These are phyloP conservation scores for Hypomyces rosellus DNA, from an alignment of 2,329 filamentous ascomycete genomes.

Conservation along the genomic window DNA sequence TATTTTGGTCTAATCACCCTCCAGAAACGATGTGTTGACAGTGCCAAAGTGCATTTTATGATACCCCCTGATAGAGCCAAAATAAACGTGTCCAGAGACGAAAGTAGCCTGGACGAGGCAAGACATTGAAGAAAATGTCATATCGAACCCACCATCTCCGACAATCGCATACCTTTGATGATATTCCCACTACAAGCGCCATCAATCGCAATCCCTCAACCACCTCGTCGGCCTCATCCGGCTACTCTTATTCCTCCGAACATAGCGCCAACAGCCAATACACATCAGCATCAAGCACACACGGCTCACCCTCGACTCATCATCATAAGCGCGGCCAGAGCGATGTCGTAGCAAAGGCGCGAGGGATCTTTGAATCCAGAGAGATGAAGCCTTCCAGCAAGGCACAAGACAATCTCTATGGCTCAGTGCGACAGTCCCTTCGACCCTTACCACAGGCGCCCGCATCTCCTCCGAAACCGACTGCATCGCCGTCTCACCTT, in stretches of 20 bases:
- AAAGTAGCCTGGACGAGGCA: conserved; percentile 15
- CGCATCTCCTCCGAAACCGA: conserved; percentile 37
- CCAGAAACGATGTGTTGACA: conserved; percentile 28
- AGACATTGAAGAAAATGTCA: conserved; percentile 40
- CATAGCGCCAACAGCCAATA: conserved; percentile 55
- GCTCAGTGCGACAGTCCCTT: conserved; percentile 67
- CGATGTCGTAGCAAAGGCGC: conserved; percentile 55
- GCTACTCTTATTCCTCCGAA: conserved; percentile 56
- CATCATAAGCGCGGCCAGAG: conserved; percentile 73
- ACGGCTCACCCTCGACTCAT: conserved; percentile 46
- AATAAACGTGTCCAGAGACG: neutral
- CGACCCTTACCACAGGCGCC: conserved; percentile 67
- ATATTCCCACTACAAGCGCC: conserved; percentile 34
- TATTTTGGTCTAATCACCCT: conserved; percentile 14
- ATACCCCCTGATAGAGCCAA: neutral
- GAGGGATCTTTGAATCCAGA: conserved; percentile 39
- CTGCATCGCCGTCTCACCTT: conserved; percentile 21
- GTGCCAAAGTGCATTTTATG: conserved; percentile 15
- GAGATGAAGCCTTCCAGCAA: conserved; percentile 38
- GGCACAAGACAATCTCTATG: conserved; percentile 59
- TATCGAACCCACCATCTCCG: conserved; percentile 52
- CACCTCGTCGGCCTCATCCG: conserved; percentile 63
- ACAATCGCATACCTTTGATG: conserved; percentile 49
- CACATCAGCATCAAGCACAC: conserved; percentile 62
- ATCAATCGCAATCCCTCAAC: conserved; percentile 61